Base-by-base conservation (phyloP, 225 moss, liverwort and hornwort species). In the Polytrichum commune region DNA sequence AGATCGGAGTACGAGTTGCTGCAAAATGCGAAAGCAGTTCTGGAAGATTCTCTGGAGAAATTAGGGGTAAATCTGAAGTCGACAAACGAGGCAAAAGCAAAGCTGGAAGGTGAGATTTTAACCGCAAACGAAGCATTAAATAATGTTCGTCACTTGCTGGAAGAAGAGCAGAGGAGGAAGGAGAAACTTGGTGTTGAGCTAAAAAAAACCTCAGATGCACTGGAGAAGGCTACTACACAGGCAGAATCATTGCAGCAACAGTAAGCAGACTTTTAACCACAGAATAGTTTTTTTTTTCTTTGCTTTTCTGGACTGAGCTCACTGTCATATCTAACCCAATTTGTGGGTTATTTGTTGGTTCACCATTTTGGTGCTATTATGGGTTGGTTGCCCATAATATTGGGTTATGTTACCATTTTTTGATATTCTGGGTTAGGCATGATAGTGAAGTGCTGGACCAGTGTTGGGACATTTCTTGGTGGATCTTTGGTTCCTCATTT, bases 181-280 rank as follows among this genome's bases (percentile, higher is more conserved):
- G 72, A 76, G 33, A 19, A 27, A 23, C 9, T 81, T 35, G 62
- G 54, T 25, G 66, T 23, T 66, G 78, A 83, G 72, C 79, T 84
- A 20, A 67, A 54, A 66, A 72, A 81, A 67, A 60, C 69, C n/a
- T 76, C 79, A 54, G 38, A 66, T 25, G 78, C 74, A 67, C 73
- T 84, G 32, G 81, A 81, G 74, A 76, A 74, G 60, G 55, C 78
- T 69, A 32, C 72, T n/a, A 38, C 55, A 54, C 69, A 76, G 69
- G 81, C 69, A 55, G 74, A 74, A 33, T 76, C 76, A 56, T 61
- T 84, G 66, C 75, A 84, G 73, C 74, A 74, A 71, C 78, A 83
- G 87, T 87, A 78, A 72, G 75, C 16, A 29, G 33, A 22, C 23
- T 46, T 46, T 46, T 46, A 46, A 46, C 46, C 16, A 60, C 60